Base-by-base conservation (phyloP, 768 basidiomycete genomes). In the Amanita brunnescens region DNA sequence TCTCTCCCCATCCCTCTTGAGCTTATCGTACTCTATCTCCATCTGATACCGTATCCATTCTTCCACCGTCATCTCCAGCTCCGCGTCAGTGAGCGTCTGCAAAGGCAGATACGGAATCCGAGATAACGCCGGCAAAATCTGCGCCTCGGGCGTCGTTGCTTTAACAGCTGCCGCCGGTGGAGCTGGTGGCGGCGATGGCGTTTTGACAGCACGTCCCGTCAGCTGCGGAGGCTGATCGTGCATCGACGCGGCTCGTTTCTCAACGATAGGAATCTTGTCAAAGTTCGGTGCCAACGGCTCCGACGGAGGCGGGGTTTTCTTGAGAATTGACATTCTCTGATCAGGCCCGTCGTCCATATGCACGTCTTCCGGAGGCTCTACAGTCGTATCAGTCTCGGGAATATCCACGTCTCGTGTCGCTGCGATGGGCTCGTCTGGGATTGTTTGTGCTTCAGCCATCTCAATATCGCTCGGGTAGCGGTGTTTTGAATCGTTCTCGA, bases 31-130 rank as follows among this genome's bases (percentile, higher is more conserved):
- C 64, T 89, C 76, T 41, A 78, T 64, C 55, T 74, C 74, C 63
- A 89, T 85, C 67, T 91, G 88, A 57, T 80, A 77, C 49, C 83
- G 73, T 52, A 91, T 81, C 79, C 87, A 87, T 59, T 92, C 80
- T 59, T 92, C 90, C 43, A 93, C 75, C 0, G 88, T 86, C 86
- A 92, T 84, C 16, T 73, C 67, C 53, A 83, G 71, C 62, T 92
- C 86, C 16, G 78, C 78, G 40, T 85, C 84, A 5, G 74, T 79
- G 35, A 88, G 68, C 20, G 62, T 62, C 18, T 66, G 64, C 24
- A 75, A 44, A 6, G 70, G 67, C n/a, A 65, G 64, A 51, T 76
- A 76, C 1, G 75, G 75, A 3, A 74, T 66, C 53, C 69, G 70
- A 0, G 76, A 73, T 29, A 78, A 64, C 9, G 73, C 63, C 5